phyloP scores from a whole-genome alignment of 257 asterid species.

The Nicotiana tomentosiformis region DNA sequence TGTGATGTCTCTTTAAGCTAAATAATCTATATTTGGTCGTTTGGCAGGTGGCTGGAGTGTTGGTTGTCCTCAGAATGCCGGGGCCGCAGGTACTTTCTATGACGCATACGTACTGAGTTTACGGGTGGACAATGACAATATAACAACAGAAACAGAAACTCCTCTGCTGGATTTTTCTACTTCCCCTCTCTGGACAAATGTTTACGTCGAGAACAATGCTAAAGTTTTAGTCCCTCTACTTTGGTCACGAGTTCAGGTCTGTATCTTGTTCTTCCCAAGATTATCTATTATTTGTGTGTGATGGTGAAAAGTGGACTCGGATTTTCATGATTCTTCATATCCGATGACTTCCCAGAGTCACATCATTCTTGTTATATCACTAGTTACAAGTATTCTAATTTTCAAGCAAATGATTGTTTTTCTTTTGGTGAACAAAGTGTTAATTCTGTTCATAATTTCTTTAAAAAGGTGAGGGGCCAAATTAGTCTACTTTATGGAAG shows the following conservation, averaged over 20 bases:
- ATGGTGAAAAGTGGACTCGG: not conserved
- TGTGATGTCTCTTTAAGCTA: not conserved
- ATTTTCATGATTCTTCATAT: not conserved
- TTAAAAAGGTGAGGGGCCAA: conserved; percentile 91
- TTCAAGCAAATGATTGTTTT: not conserved
- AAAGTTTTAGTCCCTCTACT: conserved; percentile 90
- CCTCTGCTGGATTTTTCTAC: conserved; percentile 92
- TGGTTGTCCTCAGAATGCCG: conserved; percentile 86
- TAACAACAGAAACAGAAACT: conserved; percentile 94
- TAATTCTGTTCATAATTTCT: conserved; percentile 1
- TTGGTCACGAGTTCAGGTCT: conserved; percentile 99
- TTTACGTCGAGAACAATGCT: conserved; percentile 89
- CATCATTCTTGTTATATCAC: not conserved
- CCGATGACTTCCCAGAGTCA: not conserved
- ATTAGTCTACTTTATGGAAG: conserved; percentile 77
- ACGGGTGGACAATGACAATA: conserved; percentile 79
- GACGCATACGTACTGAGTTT: conserved; percentile 90
- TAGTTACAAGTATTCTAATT: not conserved
- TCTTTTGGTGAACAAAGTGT: not conserved
- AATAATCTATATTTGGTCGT: conserved; percentile 17
- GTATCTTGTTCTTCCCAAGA: not conserved
- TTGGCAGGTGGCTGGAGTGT: conserved; percentile 82
- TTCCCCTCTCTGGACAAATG: conserved; percentile 93
- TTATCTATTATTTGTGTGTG: not conserved
- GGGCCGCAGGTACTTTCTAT: conserved; percentile 98